Percentiles rank a stretch among this genome's conserved stretches.
phyloP scores from a whole-genome alignment of 768 basidiomycete species.

The Tephrocybe sp. region DNA sequence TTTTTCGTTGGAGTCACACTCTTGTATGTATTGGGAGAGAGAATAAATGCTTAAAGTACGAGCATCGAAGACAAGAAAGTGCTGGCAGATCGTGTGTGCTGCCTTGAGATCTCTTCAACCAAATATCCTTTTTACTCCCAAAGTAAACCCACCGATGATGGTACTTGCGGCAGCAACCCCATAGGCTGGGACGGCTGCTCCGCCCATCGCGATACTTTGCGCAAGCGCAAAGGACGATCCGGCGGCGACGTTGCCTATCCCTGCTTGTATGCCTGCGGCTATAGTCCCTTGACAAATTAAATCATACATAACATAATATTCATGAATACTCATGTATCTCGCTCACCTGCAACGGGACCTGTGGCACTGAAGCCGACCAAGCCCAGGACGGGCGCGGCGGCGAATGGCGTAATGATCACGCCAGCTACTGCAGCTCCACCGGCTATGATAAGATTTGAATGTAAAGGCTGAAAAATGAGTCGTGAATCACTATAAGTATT shows the following conservation, averaged over 20 bases:
- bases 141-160: constrained; percentile 2
- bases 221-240: constrained; percentile 14
- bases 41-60: too few relatives aligned
- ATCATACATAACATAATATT: neutral
- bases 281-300: neutral
- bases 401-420: neutral
- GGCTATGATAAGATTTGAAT: neutral
- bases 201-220: constrained; percentile 17
- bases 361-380: neutral
- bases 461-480: too few relatives aligned
- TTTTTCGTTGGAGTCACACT: too few relatives aligned
- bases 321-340: neutral
- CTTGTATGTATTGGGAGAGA: too few relatives aligned
- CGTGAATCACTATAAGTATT: too few relatives aligned
- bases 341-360: constrained; percentile 5
- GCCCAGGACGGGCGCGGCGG: neutral
- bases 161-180: constrained; percentile 4
- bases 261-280: constrained; percentile 4
- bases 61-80: too few relatives aligned
- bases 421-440: neutral
- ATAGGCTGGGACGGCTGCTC: constrained; percentile 1
- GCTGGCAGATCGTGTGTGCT: too few relatives aligned
- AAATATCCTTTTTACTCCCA: neutral
- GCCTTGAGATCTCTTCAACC: too few relatives aligned
- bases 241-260: neutral